Conservation (phyloP, 2,329 filamentous ascomycete species). For the Arthroderma sp. region DNA sequence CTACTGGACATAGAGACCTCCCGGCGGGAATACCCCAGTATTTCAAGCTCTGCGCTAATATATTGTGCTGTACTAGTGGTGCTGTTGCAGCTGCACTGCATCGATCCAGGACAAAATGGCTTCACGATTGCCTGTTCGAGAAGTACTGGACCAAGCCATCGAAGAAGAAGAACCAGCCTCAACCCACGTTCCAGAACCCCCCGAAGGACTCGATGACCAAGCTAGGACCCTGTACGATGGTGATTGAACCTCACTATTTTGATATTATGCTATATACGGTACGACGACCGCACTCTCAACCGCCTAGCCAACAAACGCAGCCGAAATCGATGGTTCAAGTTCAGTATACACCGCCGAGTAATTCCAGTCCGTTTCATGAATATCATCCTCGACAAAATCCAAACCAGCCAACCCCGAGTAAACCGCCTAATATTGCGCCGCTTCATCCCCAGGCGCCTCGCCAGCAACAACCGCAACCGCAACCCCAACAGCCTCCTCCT, state of each 20-base stretch:
- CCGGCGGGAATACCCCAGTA: background rate
- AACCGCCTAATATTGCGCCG: background rate
- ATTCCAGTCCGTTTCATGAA: constrained; percentile 31
- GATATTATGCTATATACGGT: constrained; percentile 47
- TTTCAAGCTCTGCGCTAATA: background rate
- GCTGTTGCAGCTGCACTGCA: constrained; percentile 47
- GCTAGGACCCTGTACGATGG: constrained; percentile 47
- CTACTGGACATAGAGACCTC: background rate
- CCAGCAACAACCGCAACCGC: constrained; percentile 3
- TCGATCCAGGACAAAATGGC: constrained; percentile 48
- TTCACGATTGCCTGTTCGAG: constrained; percentile 42
- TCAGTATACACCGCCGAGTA: constrained; percentile 30
- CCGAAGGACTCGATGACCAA: constrained; percentile 43
- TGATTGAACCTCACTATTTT: constrained; percentile 53
- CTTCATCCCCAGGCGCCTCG: constrained; percentile 5
- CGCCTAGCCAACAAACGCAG: constrained; percentile 14
- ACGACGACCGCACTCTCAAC: constrained; percentile 36
- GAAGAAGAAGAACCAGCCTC: constrained; percentile 41
- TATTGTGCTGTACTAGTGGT: constrained; percentile 33
- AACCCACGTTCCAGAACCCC: constrained; percentile 36
- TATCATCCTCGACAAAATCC: constrained; percentile 30
- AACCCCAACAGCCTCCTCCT: background rate
- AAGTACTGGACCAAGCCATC: constrained; percentile 48
- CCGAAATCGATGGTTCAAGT: constrained; percentile 33
- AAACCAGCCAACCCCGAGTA: constrained; percentile 13